A percentile compares a stretch with the other conserved stretches of the same genome.
Evolutionary conservation across 2,329 filamentous ascomycete genomes (phyloP).

Genomic region (Alternaria postmessia): DNA sequence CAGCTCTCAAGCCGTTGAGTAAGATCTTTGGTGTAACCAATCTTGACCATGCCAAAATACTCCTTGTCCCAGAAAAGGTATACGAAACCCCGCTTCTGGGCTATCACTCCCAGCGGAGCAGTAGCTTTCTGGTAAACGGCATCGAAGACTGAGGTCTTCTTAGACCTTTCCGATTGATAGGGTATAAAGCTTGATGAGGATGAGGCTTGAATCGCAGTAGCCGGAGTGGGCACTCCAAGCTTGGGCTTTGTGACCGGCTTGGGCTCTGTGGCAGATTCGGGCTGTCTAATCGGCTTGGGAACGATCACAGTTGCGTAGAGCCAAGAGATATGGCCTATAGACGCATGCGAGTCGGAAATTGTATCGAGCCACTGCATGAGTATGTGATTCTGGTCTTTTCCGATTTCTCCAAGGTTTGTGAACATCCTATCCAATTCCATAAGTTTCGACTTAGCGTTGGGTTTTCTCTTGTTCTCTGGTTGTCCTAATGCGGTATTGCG

Average conservation of each 20-base stretch:
- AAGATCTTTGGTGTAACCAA: slow-evolving; percentile 21
- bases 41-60: slow-evolving; percentile 26
- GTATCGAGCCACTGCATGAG: background rate
- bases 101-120: slow-evolving; percentile 6
- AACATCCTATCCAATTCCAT: background rate
- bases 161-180: slow-evolving; percentile 1
- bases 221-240: background rate
- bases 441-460: background rate
- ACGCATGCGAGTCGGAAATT: background rate
- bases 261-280: background rate
- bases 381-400: too few relatives aligned
- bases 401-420: background rate
- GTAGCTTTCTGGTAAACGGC: slow-evolving; percentile 1
- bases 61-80: slow-evolving; percentile 28
- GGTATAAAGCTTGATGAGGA: background rate
- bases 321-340: background rate
- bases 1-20: slow-evolving; percentile 17
- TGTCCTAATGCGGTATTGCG: background rate
- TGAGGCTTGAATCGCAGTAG: background rate
- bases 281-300: background rate
- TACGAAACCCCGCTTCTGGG: slow-evolving; percentile 15
- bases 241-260: background rate
- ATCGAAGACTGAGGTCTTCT: background rate
- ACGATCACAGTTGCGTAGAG: too few relatives aligned
- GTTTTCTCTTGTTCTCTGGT: too few relatives aligned